Conservation (phyloP, 2,329 filamentous ascomycete genomes). For the Cadophora gregata region DNA sequence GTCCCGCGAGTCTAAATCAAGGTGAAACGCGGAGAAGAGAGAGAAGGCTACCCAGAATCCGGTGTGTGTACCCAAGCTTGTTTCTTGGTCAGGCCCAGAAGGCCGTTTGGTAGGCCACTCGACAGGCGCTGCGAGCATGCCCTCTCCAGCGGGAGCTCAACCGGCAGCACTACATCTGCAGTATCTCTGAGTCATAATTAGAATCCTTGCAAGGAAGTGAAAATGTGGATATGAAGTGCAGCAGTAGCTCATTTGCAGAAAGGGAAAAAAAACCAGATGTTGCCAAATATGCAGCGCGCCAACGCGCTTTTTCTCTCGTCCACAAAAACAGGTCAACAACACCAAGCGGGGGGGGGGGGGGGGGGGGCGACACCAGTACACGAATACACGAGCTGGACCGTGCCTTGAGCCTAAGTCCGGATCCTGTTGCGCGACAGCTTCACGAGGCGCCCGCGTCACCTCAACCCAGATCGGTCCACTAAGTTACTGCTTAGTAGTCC, state of each 20-base stretch:
- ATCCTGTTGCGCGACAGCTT: slow-evolving; percentile 28
- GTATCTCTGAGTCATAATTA: slow-evolving; percentile 44
- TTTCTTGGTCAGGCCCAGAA: slow-evolving; percentile 45
- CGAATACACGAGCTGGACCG: slow-evolving; percentile 14
- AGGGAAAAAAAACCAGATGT: neutral
- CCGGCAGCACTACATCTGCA: slow-evolving; percentile 34
- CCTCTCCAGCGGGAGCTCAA: slow-evolving; percentile 29
- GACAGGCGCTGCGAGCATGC: slow-evolving; percentile 37
- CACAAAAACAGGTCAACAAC: slow-evolving; percentile 21
- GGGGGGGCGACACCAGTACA: slow-evolving; percentile 8
- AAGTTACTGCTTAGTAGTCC: neutral
- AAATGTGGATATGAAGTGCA: slow-evolving; percentile 27
- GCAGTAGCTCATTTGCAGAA: slow-evolving; percentile 18
- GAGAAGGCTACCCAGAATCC: slow-evolving; percentile 26
- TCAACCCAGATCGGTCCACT: slow-evolving; percentile 15
- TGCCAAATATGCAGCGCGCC: slow-evolving; percentile 25
- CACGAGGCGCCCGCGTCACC: slow-evolving; percentile 39
- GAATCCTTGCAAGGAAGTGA: slow-evolving; percentile 27
- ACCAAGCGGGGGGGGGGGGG: slow-evolving; percentile 1
- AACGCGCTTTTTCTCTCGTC: slow-evolving; percentile 20
- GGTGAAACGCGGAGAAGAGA: slow-evolving; percentile 42
- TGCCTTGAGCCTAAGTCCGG: too few species aligned
- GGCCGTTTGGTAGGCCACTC: slow-evolving; percentile 44
- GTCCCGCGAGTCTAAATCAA: slow-evolving; percentile 31
- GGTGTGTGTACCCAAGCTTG: slow-evolving; percentile 32